Conservation (phyloP, 352 stramenopile genomes). For the Achlya hypogyna region DNA sequence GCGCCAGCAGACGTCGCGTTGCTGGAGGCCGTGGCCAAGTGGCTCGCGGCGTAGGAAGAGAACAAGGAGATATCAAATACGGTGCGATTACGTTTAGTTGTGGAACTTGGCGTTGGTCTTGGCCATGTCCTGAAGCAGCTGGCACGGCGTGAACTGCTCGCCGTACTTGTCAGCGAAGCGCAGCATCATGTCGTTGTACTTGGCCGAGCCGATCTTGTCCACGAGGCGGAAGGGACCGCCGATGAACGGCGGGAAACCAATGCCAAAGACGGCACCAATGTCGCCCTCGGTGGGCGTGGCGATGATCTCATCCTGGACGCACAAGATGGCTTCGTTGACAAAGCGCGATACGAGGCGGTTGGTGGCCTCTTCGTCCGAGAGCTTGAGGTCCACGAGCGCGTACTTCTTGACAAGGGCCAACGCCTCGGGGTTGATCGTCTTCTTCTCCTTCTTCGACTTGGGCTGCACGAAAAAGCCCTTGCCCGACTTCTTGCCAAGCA, state of each 20-base stretch:
- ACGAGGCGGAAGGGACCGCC: slow-evolving; percentile 96
- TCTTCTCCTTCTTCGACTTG: slow-evolving; percentile 86
- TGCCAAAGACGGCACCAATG: slow-evolving; percentile 98
- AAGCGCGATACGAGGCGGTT: slow-evolving; percentile 94
- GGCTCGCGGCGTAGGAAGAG: slow-evolving; percentile 25
- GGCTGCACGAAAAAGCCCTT: slow-evolving; percentile 98
- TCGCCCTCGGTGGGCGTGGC: slow-evolving; percentile 93
- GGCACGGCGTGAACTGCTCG: slow-evolving; percentile 92
- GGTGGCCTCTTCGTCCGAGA: slow-evolving; percentile 77
- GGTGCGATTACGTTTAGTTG: slow-evolving; percentile 35
- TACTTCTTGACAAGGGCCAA: slow-evolving; percentile 75
- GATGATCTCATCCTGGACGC: slow-evolving; percentile 97
- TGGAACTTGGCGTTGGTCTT: slow-evolving; percentile 98
- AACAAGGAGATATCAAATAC: neutral
- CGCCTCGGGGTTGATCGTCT: slow-evolving; percentile 82
- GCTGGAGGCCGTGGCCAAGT: slow-evolving; percentile 35
- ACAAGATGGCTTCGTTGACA: slow-evolving; percentile 96
- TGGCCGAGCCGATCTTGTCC: slow-evolving; percentile 87
- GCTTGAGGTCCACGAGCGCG: slow-evolving; percentile 65
- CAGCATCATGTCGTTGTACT: slow-evolving; percentile 96
- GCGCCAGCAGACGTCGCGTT: slow-evolving; percentile 37
- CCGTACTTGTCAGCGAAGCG: slow-evolving; percentile 92
- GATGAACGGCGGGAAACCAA: slow-evolving; percentile 96
- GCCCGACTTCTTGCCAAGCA: slow-evolving; percentile 93
- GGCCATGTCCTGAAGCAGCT: slow-evolving; percentile 95